These are phyloP conservation scores for Arthrocladium fulminans DNA, from an alignment of 2,329 filamentous ascomycete genomes.

Conservation along the genomic window DNA sequence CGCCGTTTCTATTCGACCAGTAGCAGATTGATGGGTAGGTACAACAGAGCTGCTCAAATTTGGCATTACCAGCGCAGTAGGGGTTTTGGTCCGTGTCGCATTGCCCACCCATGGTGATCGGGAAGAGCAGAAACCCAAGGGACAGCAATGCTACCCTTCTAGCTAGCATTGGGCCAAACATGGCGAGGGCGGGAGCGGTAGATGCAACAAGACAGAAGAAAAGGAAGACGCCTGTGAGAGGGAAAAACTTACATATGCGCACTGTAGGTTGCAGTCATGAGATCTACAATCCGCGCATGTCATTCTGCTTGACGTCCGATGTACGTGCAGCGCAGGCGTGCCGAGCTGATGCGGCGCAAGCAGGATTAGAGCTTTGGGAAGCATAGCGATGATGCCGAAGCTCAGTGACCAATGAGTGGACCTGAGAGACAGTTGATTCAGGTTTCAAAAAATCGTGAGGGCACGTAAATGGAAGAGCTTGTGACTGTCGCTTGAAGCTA, in stretches of 20 bases:
- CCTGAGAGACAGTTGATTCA: background rate
- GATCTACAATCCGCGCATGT: background rate
- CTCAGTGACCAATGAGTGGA: background rate
- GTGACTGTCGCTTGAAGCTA: background rate
- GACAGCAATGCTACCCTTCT: background rate
- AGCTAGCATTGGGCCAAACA: background rate
- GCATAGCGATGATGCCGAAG: background rate
- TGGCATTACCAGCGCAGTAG: constrained; percentile 19
- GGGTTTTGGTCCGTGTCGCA: constrained; percentile 22
- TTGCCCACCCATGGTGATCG: background rate
- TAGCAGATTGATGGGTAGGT: constrained; percentile 23
- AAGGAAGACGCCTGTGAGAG: background rate
- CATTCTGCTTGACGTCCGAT: background rate
- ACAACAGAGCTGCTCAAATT: constrained; percentile 22
- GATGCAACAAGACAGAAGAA: background rate
- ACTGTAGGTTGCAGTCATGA: background rate
- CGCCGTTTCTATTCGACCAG: constrained; percentile 23
- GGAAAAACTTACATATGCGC: background rate
- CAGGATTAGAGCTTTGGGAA: background rate
- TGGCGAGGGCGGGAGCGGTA: background rate
- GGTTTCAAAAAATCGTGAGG: background rate
- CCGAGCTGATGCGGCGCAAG: background rate
- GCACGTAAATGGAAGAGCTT: background rate
- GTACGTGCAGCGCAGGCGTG: too few species aligned
- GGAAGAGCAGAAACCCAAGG: background rate